phyloP scores from a whole-genome alignment of 192 early-diverging fungal species.

The Geranomyces michiganensis region DNA sequence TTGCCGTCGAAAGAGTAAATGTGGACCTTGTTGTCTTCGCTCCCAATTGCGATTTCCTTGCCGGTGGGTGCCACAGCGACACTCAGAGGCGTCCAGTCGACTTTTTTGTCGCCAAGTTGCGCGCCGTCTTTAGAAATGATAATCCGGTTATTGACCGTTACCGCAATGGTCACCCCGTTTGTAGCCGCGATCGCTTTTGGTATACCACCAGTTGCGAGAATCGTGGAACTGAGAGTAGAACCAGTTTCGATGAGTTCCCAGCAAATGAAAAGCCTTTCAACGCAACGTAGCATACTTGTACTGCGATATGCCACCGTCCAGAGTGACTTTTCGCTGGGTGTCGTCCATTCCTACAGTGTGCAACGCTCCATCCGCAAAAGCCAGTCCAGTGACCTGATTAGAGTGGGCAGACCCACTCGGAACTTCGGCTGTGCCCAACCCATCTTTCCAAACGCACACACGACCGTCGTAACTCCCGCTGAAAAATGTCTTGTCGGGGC shows the following conservation, averaged over 20 bases:
- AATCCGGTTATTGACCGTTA: conserved; percentile 56
- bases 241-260: neutral
- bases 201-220: conserved; percentile 43
- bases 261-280: neutral
- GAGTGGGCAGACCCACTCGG: conserved; percentile 70
- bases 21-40: conserved; percentile 70
- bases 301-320: conserved; percentile 20
- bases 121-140: conserved; percentile 53
- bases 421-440: conserved; percentile 37
- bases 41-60: conserved; percentile 63
- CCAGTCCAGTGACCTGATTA: conserved; percentile 73
- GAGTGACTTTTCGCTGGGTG: conserved; percentile 49
- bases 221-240: neutral
- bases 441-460: conserved; percentile 73
- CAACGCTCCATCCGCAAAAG: conserved; percentile 48
- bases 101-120: conserved; percentile 38
- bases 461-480: conserved; percentile 93
- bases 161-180: conserved; percentile 55
- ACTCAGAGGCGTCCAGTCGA: conserved; percentile 53
- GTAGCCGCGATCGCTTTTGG: conserved; percentile 61
- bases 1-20: conserved; percentile 61
- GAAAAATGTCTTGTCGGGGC: conserved; percentile 62
- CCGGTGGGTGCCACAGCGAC: conserved; percentile 60
- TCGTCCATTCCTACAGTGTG: conserved; percentile 80
- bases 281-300: neutral